phyloP scores from a whole-genome alignment of 192 early-diverging fungal species.

The Mortierella hygrophila region DNA sequence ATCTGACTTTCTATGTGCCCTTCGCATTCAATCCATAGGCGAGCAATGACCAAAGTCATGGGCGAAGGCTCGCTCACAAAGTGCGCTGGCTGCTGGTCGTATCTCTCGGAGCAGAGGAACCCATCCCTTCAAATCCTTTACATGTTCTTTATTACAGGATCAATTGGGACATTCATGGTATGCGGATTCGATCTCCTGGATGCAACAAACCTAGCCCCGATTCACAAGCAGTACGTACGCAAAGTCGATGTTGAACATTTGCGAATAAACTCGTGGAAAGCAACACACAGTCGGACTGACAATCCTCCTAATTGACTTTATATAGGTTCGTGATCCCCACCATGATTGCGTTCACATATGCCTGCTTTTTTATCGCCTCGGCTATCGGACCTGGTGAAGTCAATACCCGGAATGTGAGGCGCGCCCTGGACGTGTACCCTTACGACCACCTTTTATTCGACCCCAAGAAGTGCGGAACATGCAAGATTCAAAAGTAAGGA shows the following conservation, averaged over 20 bases:
- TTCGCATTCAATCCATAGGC: conserved; percentile 11
- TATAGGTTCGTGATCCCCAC: conserved; percentile 57
- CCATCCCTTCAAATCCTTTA: conserved; percentile 44
- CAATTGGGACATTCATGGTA: conserved; percentile 30
- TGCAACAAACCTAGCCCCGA: conserved; percentile 16
- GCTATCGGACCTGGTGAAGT: conserved; percentile 61
- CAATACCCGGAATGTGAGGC: conserved; percentile 56
- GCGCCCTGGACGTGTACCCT: conserved; percentile 54
- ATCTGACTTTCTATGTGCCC: not conserved
- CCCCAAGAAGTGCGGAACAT: conserved; percentile 66
- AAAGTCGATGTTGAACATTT: not conserved
- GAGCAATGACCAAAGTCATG: conserved; percentile 27
- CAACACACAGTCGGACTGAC: not conserved
- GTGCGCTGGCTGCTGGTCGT: conserved; percentile 38
- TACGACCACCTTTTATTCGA: conserved; percentile 64
- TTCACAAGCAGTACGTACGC: conserved; percentile 32
- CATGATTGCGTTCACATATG: conserved; percentile 60
- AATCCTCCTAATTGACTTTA: not conserved
- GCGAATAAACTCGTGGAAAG: not conserved
- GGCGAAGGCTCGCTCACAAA: conserved; percentile 33
- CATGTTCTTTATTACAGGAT: conserved; percentile 52
- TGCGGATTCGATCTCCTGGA: conserved; percentile 48
- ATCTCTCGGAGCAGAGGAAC: conserved; percentile 41
- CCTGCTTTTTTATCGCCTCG: conserved; percentile 60
- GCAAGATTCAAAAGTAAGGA: conserved; percentile 64